Conservation (phyloP, 2,329 filamentous ascomycete species). For the Fusarium continuum region DNA sequence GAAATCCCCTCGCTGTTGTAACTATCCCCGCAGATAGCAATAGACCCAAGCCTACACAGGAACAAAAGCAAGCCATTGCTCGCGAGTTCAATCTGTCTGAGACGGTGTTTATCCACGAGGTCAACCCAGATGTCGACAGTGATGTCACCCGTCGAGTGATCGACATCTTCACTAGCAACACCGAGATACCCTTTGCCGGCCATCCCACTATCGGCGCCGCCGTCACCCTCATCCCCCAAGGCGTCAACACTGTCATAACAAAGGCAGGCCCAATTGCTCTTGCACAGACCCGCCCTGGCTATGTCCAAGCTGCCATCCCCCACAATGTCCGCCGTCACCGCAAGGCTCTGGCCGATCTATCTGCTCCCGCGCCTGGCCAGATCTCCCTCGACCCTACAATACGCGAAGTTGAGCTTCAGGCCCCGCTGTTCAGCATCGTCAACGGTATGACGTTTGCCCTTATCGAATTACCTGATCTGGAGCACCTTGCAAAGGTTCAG, state of each 20-base stretch:
- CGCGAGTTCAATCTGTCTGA: slow-evolving; percentile 72
- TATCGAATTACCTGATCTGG: slow-evolving; percentile 67
- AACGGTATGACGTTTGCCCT: slow-evolving; percentile 79
- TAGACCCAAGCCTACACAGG: slow-evolving; percentile 54
- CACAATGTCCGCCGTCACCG: slow-evolving; percentile 72
- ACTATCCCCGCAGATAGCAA: slow-evolving; percentile 54
- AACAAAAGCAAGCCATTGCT: slow-evolving; percentile 66
- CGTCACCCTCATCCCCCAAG: slow-evolving; percentile 55
- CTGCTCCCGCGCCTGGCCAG: slow-evolving; percentile 34
- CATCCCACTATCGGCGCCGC: slow-evolving; percentile 69
- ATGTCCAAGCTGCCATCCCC: slow-evolving; percentile 71
- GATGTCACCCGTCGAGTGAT: slow-evolving; percentile 52
- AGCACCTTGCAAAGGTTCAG: slow-evolving; percentile 60
- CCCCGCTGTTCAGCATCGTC: slow-evolving; percentile 70
- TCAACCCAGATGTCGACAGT: slow-evolving; percentile 42
- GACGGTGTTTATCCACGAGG: slow-evolving; percentile 68
- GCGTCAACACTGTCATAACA: slow-evolving; percentile 57
- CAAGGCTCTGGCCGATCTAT: slow-evolving; percentile 49
- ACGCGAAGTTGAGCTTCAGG: slow-evolving; percentile 50
- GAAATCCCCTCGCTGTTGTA: slow-evolving; percentile 70
- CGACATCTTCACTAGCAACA: slow-evolving; percentile 66
- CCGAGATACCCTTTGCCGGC: slow-evolving; percentile 69
- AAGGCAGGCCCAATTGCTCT: slow-evolving; percentile 67
- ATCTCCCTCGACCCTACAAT: slow-evolving; percentile 46
- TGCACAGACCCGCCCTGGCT: slow-evolving; percentile 47